Base-by-base conservation (phyloP, 805 yeast genomes). In the Lachancea fermentati region DNA sequence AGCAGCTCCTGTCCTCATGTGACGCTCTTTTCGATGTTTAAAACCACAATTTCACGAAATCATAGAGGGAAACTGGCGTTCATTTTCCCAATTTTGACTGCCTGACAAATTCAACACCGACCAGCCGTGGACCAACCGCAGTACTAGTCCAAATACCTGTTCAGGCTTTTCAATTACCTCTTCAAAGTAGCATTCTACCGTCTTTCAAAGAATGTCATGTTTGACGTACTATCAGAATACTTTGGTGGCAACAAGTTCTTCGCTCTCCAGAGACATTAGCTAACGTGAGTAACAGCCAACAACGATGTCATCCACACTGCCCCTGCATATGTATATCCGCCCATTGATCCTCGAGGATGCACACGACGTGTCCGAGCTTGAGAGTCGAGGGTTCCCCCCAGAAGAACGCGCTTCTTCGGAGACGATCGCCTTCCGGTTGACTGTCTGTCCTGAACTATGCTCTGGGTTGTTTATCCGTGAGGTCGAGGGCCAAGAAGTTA, bases 361-460 rank as follows among this genome's bases (percentile, higher is more conserved):
- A 12, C 78, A 75, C 24, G 78, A 77, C 53, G 79, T 81, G 25
- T 53, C 66, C 13, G 73, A 58, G 11, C 69, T 89, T 31, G 97
- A 91, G 60, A 58, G 60, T 4, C 58, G 63, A 35, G 87, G 94
- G 5, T 87, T 89, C 62, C 78, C 84, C 2, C 78, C 75, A 26
- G 57, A 63, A 11, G 95, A 87, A 65, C 71, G 94, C 43, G 81
- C 85, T 32, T 59, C 85, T 9, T 55, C 54, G n/a, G 86, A 79
- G 37, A 79, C 75, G 48, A 62, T 78, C 40, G 66, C 65, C 48
- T 91, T 85, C 67, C 73, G 97, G 51, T 69, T 91, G 47, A 72
- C 72, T 1, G 78, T 68, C 3, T 89, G 97, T 59, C 97, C 97
- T 7, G 98, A 91, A 60, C 73, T 91, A 42, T 79, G 93, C 49